phyloP scores from a whole-genome alignment of 371 early-diverging fungal genomes.

The Apophysomyces sp. region DNA sequence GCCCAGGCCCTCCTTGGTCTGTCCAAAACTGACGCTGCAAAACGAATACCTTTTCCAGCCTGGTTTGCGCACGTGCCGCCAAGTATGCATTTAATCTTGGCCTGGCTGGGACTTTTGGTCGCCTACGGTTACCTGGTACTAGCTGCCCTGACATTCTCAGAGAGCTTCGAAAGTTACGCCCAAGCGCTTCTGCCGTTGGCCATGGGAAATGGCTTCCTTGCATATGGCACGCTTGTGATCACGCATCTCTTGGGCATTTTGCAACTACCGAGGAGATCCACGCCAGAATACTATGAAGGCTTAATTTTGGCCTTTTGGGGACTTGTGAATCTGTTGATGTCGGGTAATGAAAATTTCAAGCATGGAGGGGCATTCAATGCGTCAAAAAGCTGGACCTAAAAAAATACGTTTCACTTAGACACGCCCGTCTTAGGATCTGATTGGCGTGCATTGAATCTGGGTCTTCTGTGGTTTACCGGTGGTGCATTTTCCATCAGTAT shows the following conservation, averaged over 20 bases:
- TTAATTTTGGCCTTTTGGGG: slow-evolving; percentile 41
- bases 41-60: slow-evolving; percentile 8
- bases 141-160: slow-evolving; percentile 28
- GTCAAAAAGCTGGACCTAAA: not conserved
- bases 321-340: slow-evolving; percentile 15
- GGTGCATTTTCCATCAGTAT: slow-evolving; percentile 22
- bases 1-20: slow-evolving; percentile 5
- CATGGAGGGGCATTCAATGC: not conserved
- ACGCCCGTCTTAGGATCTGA: slow-evolving; percentile 19
- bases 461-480: slow-evolving; percentile 28
- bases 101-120: slow-evolving; percentile 26
- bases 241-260: slow-evolving; percentile 38
- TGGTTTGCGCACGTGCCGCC: slow-evolving; percentile 13
- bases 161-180: slow-evolving; percentile 15
- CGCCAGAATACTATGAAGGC: slow-evolving; percentile 49
- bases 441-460: slow-evolving; percentile 22
- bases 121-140: slow-evolving; percentile 27
- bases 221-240: slow-evolving; percentile 31
- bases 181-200: slow-evolving; percentile 34
- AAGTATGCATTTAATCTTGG: slow-evolving; percentile 28
- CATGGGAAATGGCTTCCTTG: slow-evolving; percentile 43
- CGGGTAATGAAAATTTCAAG: slow-evolving; percentile 8
- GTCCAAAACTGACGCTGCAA: not conserved
- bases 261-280: slow-evolving; percentile 35
- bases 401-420: slow-evolving; percentile 4